These are phyloP conservation scores for Bacidia gigantensis DNA, from an alignment of 495 filamentous ascomycete genomes.

Conservation along the genomic window DNA sequence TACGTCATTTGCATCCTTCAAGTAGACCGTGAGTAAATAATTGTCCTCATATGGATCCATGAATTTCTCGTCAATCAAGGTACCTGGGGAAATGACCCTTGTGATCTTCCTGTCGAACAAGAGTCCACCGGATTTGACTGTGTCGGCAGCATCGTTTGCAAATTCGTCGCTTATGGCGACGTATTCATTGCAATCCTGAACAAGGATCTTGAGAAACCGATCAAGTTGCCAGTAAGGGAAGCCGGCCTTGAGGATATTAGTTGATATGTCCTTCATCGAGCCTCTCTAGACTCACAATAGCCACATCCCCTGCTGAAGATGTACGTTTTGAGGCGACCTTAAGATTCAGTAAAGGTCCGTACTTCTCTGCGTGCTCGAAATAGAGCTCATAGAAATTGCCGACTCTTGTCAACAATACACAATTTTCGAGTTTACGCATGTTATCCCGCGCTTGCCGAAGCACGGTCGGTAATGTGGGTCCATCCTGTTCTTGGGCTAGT, in stretches of 20 bases:
- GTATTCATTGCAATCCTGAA: slow-evolving; percentile 76
- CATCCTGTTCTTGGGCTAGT: slow-evolving; percentile 29
- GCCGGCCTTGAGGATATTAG: slow-evolving; percentile 44
- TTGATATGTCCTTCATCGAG: not conserved
- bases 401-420: slow-evolving; percentile 78
- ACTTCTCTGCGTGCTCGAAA: slow-evolving; percentile 81
- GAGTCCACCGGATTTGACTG: slow-evolving; percentile 56
- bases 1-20: slow-evolving; percentile 11
- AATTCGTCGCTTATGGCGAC: slow-evolving; percentile 95
- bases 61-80: slow-evolving; percentile 93
- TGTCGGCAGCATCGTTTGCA: slow-evolving; percentile 48
- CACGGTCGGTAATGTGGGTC: slow-evolving; percentile 66
- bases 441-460: slow-evolving; percentile 81
- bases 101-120: slow-evolving; percentile 73
- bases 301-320: slow-evolving; percentile 48
- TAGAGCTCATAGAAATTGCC: slow-evolving; percentile 82
- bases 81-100: slow-evolving; percentile 84
- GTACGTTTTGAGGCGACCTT: slow-evolving; percentile 77
- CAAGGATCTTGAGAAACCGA: slow-evolving; percentile 78
- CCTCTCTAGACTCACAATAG: slow-evolving; percentile 48
- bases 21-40: slow-evolving; percentile 67
- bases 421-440: slow-evolving; percentile 80
- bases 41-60: slow-evolving; percentile 88
- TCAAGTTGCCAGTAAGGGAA: slow-evolving; percentile 90
- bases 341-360: slow-evolving; percentile 71